Percentiles rank a stretch among this genome's conserved stretches.
Conservation (phyloP, 768 basidiomycete species). For the Tulasnella sp. region DNA sequence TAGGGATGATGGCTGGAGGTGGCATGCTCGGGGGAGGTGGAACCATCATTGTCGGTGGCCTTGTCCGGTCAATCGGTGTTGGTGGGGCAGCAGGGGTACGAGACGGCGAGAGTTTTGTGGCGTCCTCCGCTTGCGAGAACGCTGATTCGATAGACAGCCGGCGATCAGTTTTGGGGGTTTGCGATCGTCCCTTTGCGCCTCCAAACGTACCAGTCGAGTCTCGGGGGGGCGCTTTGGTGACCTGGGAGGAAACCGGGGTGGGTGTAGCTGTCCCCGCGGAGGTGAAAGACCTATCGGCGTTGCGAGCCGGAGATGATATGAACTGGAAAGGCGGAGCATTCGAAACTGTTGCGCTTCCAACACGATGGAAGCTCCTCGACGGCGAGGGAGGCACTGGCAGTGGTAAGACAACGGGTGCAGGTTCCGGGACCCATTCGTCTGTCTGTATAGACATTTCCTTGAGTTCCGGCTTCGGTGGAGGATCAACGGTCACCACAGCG, state of each 20-base stretch:
- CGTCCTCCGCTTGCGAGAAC: conserved; percentile 33
- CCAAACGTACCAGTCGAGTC: conserved; percentile 43
- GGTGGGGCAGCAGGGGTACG: conserved; percentile 21
- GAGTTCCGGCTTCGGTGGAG: conserved; percentile 45
- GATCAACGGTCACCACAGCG: background rate
- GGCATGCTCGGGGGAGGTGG: conserved; percentile 76
- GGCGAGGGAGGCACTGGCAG: conserved; percentile 21
- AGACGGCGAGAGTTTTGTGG: background rate
- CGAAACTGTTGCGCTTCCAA: conserved; percentile 30
- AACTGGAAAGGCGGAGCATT: conserved; percentile 58
- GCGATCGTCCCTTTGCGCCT: conserved; percentile 21
- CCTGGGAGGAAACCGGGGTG: conserved; percentile 31
- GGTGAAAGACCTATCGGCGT: conserved; percentile 22
- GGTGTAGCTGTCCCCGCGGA: conserved; percentile 28
- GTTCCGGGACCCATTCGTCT: conserved; percentile 52
- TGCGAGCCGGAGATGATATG: conserved; percentile 38
- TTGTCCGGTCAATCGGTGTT: conserved; percentile 56
- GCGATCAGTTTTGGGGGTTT: conserved; percentile 45
- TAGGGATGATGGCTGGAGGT: conserved; percentile 63
- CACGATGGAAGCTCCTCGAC: conserved; percentile 30
- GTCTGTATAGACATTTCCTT: conserved; percentile 74
- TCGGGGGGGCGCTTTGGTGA: conserved; percentile 35
- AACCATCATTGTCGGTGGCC: conserved; percentile 74
- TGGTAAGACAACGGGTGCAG: conserved; percentile 26
- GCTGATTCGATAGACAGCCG: conserved; percentile 64